Evolutionary conservation across 1,139 yeast genomes (phyloP).

Genomic region (Geotrichum histeridarum): DNA sequence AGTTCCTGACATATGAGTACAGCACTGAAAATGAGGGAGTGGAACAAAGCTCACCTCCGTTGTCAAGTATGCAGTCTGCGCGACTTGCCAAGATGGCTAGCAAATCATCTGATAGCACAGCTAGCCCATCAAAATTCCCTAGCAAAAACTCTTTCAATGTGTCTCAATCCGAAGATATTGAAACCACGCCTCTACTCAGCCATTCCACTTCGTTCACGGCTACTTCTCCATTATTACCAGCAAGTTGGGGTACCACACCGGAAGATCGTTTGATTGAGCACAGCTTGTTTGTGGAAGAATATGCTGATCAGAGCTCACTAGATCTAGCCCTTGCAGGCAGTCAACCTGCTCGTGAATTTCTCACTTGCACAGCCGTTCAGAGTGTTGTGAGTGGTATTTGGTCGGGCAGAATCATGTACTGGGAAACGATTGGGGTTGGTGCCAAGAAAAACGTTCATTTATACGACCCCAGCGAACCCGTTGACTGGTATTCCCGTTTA

Average conservation of each 20-base stretch:
- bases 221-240: not conserved
- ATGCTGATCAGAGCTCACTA: slow-evolving; percentile 13
- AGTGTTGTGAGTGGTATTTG: slow-evolving; percentile 26
- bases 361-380: slow-evolving; percentile 15
- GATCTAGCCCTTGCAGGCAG: slow-evolving; percentile 14
- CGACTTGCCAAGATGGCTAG: not conserved
- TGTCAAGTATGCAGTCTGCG: not conserved
- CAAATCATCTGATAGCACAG: too few relatives aligned
- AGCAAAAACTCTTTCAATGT: not conserved
- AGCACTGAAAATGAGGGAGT: not conserved
- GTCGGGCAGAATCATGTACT: slow-evolving; percentile 36
- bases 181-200: not conserved
- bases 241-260: slow-evolving; percentile 3
- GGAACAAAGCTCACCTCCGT: not conserved
- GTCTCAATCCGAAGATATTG: not conserved
- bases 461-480: slow-evolving; percentile 21
- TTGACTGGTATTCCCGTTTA: slow-evolving; percentile 32
- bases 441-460: slow-evolving; percentile 28
- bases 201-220: not conserved
- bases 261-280: slow-evolving; percentile 16
- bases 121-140: not conserved
- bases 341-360: slow-evolving; percentile 13
- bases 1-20: slow-evolving; percentile 30
- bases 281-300: slow-evolving; percentile 14
- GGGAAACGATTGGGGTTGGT: slow-evolving; percentile 31